Base-by-base conservation (phyloP, 1,284 basidiomycete genomes). In the Grifola frondosa region DNA sequence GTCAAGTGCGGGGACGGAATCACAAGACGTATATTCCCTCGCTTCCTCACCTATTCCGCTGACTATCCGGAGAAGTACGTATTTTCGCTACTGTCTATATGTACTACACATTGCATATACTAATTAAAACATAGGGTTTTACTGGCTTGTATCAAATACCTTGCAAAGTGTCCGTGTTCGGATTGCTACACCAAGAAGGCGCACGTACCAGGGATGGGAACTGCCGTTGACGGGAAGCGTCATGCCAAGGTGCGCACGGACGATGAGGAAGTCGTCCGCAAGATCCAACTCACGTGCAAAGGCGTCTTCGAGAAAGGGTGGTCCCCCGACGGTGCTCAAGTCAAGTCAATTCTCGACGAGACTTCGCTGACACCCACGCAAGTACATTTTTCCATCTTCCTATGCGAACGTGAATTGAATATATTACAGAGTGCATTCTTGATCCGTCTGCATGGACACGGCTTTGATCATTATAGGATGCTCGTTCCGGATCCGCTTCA, bases 401-500 rank as follows among this genome's bases (percentile, higher is more conserved):
- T 3, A 25, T 34, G 8, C 31, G 19, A 20, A 33, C 23, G 33
- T 24, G 40, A 25, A 33, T 20, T 17, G 40, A 13, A 42, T 38
- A n/a, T 37, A 19, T 8, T 26, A 30, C 34, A 68, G 65, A 69
- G 65, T 44, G 61, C 64, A 1, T 69, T 68, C 42, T 66, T 60
- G 0, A 38, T 15, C 1, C 42, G 38, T 2, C 33, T 61, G 0
- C 19, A 26, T 1, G 5, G 33, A 5, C 29, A 34, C n/a, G 46
- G 41, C 6, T 46, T 54, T 30, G 49, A 60, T 34, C 37, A 51
- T 16, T 56, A 50, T 30, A 10, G 22, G 1, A 38, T 58, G 3
- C 39, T 60, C 13, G 48, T 49, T 1, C 44, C 52, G 1, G 59
- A 62, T 34, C 31, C 60, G 1, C 33, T 61, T 37, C 59, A 61